phyloP scores from a whole-genome alignment of 2,329 filamentous ascomycete genomes.

The Sporothrix protearum region DNA sequence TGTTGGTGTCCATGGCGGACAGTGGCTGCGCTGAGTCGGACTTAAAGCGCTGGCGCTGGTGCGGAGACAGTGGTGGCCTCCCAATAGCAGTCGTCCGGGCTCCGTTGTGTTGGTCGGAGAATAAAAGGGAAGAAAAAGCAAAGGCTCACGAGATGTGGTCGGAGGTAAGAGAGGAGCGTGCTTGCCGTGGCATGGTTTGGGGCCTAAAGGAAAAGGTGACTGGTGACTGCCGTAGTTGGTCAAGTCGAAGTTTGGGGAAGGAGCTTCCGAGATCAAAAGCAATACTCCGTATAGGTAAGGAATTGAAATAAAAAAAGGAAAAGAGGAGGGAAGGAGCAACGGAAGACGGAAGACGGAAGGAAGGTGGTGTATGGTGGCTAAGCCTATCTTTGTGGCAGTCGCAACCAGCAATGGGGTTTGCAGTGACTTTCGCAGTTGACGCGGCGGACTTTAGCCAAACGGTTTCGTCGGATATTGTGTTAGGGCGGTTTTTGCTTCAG shows the following conservation, averaged over 20 bases:
- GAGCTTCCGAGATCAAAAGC: background rate
- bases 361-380: background rate
- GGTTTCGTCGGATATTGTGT: constrained; percentile 21
- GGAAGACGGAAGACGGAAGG: constrained; percentile 2
- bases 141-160: constrained; percentile 1
- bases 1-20: constrained; percentile 20
- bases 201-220: background rate
- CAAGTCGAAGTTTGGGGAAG: background rate
- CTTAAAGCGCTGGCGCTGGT: constrained; percentile 8
- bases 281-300: background rate
- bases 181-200: background rate
- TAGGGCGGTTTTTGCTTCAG: constrained; percentile 10
- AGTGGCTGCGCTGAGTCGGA: constrained; percentile 10
- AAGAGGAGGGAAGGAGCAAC: background rate
- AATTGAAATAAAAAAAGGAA: background rate
- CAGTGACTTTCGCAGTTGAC: too few species aligned
- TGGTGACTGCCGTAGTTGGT: background rate
- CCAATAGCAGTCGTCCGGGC: background rate
- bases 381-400: background rate
- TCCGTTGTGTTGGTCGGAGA: background rate
- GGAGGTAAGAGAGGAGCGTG: constrained; percentile 1
- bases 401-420: background rate
- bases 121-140: background rate
- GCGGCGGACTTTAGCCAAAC: constrained; percentile 25
- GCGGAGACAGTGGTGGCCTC: background rate